These are phyloP conservation scores for Gastrodia elata DNA, from an alignment of 106 monocot species.

Conservation along the genomic window DNA sequence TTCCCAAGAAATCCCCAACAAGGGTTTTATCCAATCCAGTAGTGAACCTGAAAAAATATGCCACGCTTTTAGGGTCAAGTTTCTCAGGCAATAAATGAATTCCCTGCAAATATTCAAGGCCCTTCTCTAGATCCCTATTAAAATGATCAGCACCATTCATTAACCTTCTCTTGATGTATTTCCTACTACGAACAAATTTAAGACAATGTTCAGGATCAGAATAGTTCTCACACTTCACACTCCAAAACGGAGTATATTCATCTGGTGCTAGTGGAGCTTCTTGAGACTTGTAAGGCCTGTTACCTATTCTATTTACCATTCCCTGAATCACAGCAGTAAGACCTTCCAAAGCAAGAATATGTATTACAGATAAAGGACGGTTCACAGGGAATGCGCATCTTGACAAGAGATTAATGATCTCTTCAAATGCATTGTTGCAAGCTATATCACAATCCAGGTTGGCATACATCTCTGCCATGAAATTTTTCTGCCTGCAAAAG, in stretches of 20 bases:
- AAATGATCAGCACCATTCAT: conserved; percentile 49
- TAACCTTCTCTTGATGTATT: conserved; percentile 42
- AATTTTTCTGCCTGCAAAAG: conserved; percentile 58
- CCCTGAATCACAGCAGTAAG: conserved; percentile 44
- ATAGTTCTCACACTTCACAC: conserved; percentile 31
- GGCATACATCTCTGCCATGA: conserved; percentile 69
- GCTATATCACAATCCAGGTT: conserved; percentile 70
- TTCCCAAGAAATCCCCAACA: conserved; percentile 56
- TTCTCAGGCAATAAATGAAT: conserved; percentile 54
- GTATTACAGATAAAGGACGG: conserved; percentile 39
- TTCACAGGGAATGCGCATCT: conserved; percentile 62
- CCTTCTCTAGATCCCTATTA: conserved; percentile 51
- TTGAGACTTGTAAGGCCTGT: conserved; percentile 23
- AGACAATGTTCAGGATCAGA: conserved; percentile 46
- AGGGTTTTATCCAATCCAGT: conserved; percentile 54
- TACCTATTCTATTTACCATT: conserved; percentile 38
- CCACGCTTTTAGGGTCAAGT: conserved; percentile 48
- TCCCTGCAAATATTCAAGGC: conserved; percentile 55
- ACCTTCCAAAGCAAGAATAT: conserved; percentile 58
- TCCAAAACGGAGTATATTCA: conserved; percentile 58
- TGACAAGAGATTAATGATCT: conserved; percentile 50
- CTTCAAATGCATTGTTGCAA: conserved; percentile 58
- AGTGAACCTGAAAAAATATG: conserved; percentile 46
- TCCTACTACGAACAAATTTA: conserved; percentile 34
- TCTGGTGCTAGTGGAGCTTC: conserved; percentile 22